Conservation (phyloP, 1,284 basidiomycete species). For the Tilletia caries region DNA sequence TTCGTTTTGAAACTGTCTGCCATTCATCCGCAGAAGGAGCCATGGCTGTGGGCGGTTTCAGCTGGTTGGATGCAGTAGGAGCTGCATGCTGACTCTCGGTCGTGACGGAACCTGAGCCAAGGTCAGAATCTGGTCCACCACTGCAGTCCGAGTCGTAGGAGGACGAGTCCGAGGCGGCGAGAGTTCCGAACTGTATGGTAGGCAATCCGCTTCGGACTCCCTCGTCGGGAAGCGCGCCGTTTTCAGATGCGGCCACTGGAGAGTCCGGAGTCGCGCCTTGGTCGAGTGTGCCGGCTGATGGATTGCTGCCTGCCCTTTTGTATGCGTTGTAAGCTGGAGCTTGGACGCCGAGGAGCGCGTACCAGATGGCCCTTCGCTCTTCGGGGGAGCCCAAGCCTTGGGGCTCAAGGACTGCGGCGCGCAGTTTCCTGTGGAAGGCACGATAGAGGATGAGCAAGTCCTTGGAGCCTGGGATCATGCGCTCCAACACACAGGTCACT, state of each 20-base stretch:
- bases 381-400: not conserved
- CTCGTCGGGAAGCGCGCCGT: not conserved
- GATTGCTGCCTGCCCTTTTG: not conserved
- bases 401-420: not conserved
- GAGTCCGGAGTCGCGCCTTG: not conserved
- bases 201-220: not conserved
- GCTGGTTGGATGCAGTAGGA: not conserved
- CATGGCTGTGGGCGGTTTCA: not conserved
- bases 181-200: constrained; percentile 2
- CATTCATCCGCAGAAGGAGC: not conserved
- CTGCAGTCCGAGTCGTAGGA: constrained; percentile 1
- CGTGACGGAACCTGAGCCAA: not conserved
- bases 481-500: no score
- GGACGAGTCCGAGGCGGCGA: not conserved
- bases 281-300: not conserved
- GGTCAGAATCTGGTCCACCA: not conserved
- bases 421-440: not conserved
- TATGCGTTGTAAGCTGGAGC: not conserved
- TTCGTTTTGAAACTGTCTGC: constrained; percentile 3
- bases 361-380: not conserved
- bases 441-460: no score
- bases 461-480: no score
- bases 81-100: constrained; percentile 6
- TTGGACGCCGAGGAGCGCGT: not conserved
- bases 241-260: not conserved